Evolutionary conservation across 2,329 filamentous ascomycete genomes (phyloP), one percentile per base, ranked within the genome.

Genomic region (Eutypa lata): DNA sequence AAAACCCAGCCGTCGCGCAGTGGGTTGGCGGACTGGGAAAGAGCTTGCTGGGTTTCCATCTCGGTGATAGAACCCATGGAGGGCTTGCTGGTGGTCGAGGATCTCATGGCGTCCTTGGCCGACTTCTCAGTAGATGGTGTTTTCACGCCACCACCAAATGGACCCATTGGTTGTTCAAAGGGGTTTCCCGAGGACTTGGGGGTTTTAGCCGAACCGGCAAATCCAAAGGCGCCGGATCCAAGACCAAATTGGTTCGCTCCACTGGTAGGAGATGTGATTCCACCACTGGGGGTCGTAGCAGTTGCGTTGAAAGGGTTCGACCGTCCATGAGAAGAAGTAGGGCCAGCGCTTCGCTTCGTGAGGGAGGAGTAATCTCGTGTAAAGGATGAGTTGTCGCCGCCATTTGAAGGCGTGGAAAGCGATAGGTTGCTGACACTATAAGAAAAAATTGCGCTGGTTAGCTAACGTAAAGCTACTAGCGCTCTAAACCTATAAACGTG

Each of bases 151-250:
- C 67, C 64, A 46, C 69, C 68, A 47, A 73, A 67, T 47, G 74
- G 71, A 48, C 79, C 79, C 73, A 85, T 83, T 60, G 84, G 84
- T 60, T 88, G 81, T 61, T 97, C 92, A 71, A 95, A 90, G 14
- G 88, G 85, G 58, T 89, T 88, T 48, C 88, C 89, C 8, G 88
- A 82, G 46, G 89, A 87, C 77, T 97, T 97, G 49, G 91, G 90
- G 2, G 91, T 92, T 76, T 96, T 96, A 33, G 83, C 81, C 31
- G 88, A 83, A 22, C 93, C 92, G 71, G 95, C 95, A n/a, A 92
- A 95, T 38, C 93, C 93, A 71, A 99, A 99, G 51, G 94, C 94
- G 62, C 94, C 94, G 18, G 91, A 95, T 40, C 94, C 94, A 55
- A 99, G 78, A 48, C 91, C 92, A 73, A 99, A 99, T 53, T 93